Percentiles rank a stretch among this genome's conserved stretches.
Conservation (phyloP, 805 yeast species). For the Candida vaughaniae region DNA sequence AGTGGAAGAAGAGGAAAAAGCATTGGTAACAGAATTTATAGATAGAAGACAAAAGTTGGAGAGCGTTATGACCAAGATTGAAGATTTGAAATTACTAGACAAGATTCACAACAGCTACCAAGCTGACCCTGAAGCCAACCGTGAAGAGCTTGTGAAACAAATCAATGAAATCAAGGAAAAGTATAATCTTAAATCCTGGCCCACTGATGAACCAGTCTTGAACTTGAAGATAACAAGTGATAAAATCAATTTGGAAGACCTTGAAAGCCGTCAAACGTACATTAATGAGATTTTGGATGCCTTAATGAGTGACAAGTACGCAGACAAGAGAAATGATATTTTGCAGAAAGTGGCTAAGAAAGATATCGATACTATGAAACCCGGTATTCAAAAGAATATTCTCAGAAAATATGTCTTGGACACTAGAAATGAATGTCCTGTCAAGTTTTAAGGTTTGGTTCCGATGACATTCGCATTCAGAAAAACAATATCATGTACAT, state of each 20-base stretch:
- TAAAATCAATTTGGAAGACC: slow-evolving; percentile 21
- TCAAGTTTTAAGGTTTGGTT: slow-evolving; percentile 3
- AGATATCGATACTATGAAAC: slow-evolving; percentile 15
- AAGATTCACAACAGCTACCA: slow-evolving; percentile 25
- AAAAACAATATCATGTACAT: slow-evolving; percentile 8
- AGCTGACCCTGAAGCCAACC: slow-evolving; percentile 17
- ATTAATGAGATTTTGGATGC: slow-evolving; percentile 30
- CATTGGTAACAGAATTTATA: slow-evolving; percentile 54
- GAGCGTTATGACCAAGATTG: slow-evolving; percentile 29
- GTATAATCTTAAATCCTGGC: slow-evolving; percentile 41
- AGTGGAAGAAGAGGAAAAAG: slow-evolving; percentile 66
- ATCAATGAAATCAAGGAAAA: slow-evolving; percentile 37
- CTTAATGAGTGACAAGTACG: slow-evolving; percentile 28
- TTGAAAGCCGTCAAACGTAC: slow-evolving; percentile 28
- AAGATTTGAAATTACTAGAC: slow-evolving; percentile 39
- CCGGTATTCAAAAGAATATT: slow-evolving; percentile 65
- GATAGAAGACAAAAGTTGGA: slow-evolving; percentile 35
- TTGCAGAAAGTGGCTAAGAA: slow-evolving; percentile 21
- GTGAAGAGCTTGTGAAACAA: slow-evolving; percentile 20
- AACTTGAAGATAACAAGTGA: slow-evolving; percentile 27
- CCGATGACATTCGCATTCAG: neutral
- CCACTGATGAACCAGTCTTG: slow-evolving; percentile 39
- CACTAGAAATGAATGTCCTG: slow-evolving; percentile 25
- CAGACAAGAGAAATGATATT: slow-evolving; percentile 20
- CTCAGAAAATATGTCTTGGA: slow-evolving; percentile 58